Evolutionary conservation across 1,284 basidiomycete species (phyloP).

Genomic region (Hymenochaete sp.): DNA sequence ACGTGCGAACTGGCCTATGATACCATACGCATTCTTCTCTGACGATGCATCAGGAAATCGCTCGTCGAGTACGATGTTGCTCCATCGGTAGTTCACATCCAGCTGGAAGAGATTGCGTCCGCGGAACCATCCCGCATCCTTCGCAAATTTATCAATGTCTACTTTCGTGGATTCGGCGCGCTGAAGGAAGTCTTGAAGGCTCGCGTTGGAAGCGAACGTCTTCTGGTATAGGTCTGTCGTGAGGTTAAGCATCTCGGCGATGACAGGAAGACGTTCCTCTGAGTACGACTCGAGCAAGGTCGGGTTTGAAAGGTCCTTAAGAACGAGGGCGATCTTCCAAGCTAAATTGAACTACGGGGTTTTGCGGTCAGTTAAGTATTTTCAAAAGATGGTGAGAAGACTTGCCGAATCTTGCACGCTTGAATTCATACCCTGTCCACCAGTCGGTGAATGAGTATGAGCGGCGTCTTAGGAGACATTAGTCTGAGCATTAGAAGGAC

Average conservation of each 20-base stretch:
- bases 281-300: constrained; percentile 30
- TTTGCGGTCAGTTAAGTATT: no score
- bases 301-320: constrained; percentile 26
- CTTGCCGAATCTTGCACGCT: constrained; percentile 34
- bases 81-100: constrained; percentile 21
- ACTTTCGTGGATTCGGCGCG: not conserved
- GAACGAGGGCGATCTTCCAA: constrained; percentile 35
- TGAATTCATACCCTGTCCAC: constrained; percentile 37
- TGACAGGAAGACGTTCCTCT: constrained; percentile 32
- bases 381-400: not conserved
- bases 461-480: constrained; percentile 30
- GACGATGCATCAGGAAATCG: not conserved
- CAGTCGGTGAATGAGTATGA: constrained; percentile 37
- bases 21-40: constrained; percentile 9
- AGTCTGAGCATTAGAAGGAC: not conserved
- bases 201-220: not conserved
- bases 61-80: constrained; percentile 20
- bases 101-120: constrained; percentile 17
- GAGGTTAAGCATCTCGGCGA: constrained; percentile 31
- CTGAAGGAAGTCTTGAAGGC: not conserved
- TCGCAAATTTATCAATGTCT: not conserved
- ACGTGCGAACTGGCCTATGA: constrained; percentile 1
- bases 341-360: constrained; percentile 32
- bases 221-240: constrained; percentile 9
- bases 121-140: constrained; percentile 2